These are phyloP conservation scores for Pseudognaphalium luteoalbum DNA, from an alignment of 129 eudicot genomes.

Conservation along the genomic window DNA sequence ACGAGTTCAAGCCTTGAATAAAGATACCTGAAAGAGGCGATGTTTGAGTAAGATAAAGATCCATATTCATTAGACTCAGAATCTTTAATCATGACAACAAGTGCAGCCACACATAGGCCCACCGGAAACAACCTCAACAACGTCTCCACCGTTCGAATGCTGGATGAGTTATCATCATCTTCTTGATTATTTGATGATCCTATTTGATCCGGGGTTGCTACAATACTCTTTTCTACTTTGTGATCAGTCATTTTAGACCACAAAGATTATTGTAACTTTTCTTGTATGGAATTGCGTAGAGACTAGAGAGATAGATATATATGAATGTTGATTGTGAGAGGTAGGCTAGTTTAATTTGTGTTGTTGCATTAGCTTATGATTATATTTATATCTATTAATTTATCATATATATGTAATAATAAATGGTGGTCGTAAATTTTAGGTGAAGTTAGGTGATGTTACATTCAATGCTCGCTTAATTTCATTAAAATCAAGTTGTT, in stretches of 20 bases:
- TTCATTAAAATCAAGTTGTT: slow-evolving; percentile 24
- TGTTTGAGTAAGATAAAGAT: slow-evolving; percentile 68
- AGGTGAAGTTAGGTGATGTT: slow-evolving; percentile 34
- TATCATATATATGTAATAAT: not conserved
- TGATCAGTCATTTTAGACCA: slow-evolving; percentile 35
- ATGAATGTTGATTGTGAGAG: slow-evolving; percentile 29
- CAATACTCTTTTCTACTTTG: slow-evolving; percentile 30
- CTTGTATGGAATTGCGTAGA: slow-evolving; percentile 13
- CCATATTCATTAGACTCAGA: slow-evolving; percentile 74
- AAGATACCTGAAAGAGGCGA: slow-evolving; percentile 79
- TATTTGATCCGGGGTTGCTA: slow-evolving; percentile 7
- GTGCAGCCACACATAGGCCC: slow-evolving; percentile 68
- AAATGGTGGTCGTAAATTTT: slow-evolving; percentile 30
- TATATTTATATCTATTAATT: slow-evolving; percentile 7
- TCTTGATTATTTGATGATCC: slow-evolving; percentile 28
- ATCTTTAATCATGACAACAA: slow-evolving; percentile 75
- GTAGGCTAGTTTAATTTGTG: not conserved
- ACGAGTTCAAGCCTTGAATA: not conserved
- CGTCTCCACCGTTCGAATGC: slow-evolving; percentile 68
- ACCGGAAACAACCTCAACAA: slow-evolving; percentile 70
- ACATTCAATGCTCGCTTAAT: slow-evolving; percentile 23
- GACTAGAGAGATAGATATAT: no score
- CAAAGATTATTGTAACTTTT: slow-evolving; percentile 16
- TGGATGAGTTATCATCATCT: slow-evolving; percentile 34
- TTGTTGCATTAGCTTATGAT: not conserved